Percentiles rank a stretch among this genome's conserved stretches.
These are phyloP conservation scores for Pythium volutum DNA, from an alignment of 352 stramenopile genomes.

Conservation along the genomic window DNA sequence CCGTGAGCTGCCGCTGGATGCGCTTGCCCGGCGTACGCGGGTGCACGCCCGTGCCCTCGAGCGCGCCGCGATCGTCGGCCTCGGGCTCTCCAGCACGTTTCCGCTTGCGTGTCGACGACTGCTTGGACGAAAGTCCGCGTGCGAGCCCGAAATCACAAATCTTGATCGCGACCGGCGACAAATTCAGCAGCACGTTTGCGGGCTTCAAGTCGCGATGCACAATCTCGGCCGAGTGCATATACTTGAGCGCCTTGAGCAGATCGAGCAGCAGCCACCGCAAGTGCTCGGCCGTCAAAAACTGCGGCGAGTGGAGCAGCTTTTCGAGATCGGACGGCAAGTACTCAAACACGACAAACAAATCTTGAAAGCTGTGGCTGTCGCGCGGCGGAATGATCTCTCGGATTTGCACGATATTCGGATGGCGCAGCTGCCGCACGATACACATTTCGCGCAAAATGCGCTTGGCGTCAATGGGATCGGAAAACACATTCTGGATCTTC, in stretches of 20 bases:
- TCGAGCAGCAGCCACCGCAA: constrained; percentile 83
- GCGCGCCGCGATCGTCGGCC: constrained; percentile 51
- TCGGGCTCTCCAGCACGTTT: constrained; percentile 45
- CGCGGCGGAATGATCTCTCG: constrained; percentile 80
- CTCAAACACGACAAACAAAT: constrained; percentile 86
- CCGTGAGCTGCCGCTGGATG: constrained; percentile 90
- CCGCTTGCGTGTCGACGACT: constrained; percentile 50
- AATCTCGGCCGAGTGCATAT: constrained; percentile 88
- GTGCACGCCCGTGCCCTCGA: constrained; percentile 66
- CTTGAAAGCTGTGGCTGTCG: constrained; percentile 71
- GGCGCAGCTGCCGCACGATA: constrained; percentile 78
- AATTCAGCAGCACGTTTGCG: constrained; percentile 84
- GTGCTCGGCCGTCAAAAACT: constrained; percentile 83
- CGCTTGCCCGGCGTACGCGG: constrained; percentile 69
- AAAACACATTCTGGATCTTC: constrained; percentile 89
- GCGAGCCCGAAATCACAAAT: constrained; percentile 86
- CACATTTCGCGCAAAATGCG: constrained; percentile 81
- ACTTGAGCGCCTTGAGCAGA: constrained; percentile 86
- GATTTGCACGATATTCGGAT: constrained; percentile 88
- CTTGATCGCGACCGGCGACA: constrained; percentile 84
- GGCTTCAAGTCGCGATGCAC: constrained; percentile 89
- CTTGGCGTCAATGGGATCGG: constrained; percentile 85
- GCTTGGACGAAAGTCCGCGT: constrained; percentile 61
- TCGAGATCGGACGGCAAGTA: constrained; percentile 83
- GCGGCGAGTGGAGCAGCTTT: constrained; percentile 81